These are phyloP conservation scores for Fusarium sp. DNA, from an alignment of 2,329 filamentous ascomycete species.

Conservation along the genomic window DNA sequence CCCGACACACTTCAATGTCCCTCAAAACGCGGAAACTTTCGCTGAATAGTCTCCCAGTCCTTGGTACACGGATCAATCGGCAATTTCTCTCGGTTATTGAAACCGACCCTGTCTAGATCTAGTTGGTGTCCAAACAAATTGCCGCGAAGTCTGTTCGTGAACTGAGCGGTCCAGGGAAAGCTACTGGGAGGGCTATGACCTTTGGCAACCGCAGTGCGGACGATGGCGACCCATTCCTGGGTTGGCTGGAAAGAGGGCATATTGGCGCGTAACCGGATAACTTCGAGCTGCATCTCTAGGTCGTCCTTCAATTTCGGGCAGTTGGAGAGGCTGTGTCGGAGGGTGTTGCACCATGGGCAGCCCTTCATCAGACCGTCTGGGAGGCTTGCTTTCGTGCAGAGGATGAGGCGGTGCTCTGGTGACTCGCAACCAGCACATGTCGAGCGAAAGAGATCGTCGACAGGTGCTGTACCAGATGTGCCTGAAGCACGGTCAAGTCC, in stretches of 20 bases:
- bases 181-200: accelerated
- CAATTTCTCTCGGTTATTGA: accelerated
- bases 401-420: not conserved
- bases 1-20: no score
- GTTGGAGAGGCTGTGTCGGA: accelerated
- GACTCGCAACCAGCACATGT: not conserved
- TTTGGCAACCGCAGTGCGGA: accelerated
- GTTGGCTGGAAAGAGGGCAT: accelerated
- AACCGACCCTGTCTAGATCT: accelerated
- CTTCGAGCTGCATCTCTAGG: accelerated
- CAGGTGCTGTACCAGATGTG: no score
- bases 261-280: not conserved
- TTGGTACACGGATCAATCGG: not conserved
- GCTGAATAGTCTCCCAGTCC: not conserved
- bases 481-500: no score
- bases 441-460: no score
- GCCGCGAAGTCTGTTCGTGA: not conserved
- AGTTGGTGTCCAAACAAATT: not conserved
- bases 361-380: not conserved
- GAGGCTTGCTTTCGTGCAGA: not conserved
- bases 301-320: not conserved
- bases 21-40: no score
- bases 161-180: accelerated
- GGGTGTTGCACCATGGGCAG: not conserved
- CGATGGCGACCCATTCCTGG: accelerated